Evolutionary conservation across 805 yeast species (phyloP).

Genomic region (Teunomyces atbi): DNA sequence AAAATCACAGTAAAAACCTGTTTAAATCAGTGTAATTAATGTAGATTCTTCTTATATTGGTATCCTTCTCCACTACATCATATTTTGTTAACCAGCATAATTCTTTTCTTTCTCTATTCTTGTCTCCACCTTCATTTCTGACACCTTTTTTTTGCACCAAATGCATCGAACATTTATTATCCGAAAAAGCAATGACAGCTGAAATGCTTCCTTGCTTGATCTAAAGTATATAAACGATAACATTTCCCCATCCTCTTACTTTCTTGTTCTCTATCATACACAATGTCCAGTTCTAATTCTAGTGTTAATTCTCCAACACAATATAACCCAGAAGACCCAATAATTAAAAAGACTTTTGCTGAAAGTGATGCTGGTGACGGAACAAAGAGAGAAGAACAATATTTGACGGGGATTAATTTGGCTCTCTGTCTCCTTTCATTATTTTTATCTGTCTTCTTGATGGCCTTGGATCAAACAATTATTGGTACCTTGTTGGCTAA

Average conservation of each 20-base stretch:
- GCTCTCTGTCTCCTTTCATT: constrained; percentile 25
- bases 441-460: constrained; percentile 30
- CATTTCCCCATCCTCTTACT: neutral
- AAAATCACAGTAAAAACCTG: too few relatives aligned
- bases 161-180: neutral
- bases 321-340: neutral
- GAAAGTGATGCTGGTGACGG: constrained; percentile 47
- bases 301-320: neutral
- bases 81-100: too few relatives aligned
- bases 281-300: neutral
- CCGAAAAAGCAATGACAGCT: neutral
- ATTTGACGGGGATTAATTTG: constrained; percentile 28
- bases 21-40: too few relatives aligned
- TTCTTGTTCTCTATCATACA: neutral
- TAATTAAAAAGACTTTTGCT: constrained; percentile 12
- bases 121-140: too few relatives aligned
- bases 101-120: too few relatives aligned
- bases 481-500: constrained; percentile 33
- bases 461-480: constrained; percentile 41
- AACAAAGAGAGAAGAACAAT: constrained; percentile 37
- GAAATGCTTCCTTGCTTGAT: neutral
- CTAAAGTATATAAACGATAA: neutral
- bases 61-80: too few relatives aligned
- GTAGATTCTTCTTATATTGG: too few relatives aligned
- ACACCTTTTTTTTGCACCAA: too few relatives aligned